Base-by-base conservation (phyloP, 805 yeast genomes). In the Saccharomycopsis sp. region DNA sequence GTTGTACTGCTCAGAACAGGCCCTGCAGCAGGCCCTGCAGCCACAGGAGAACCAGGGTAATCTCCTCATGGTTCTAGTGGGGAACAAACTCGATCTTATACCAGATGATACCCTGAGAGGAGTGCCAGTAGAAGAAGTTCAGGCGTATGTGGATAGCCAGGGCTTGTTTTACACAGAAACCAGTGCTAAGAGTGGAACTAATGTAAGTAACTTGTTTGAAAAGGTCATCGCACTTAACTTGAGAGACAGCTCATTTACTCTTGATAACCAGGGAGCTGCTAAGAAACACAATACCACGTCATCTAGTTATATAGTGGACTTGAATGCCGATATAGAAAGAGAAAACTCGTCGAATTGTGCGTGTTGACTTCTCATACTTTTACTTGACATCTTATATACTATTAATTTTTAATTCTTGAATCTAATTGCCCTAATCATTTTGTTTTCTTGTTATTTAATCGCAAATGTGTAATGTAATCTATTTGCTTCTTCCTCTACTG, bases 51-150 rank as follows among this genome's bases (percentile, higher is more conserved):
- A 44, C 20, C 12, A 44, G 12, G 54, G 50, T 2, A 38, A 84
- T 56, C 82, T 92, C 56, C 84, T 91, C 52, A 88, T 94, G 63
- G 89, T 93, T 38, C 70, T 94, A 8, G 87, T 93, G 2, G 99
- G 98, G 0, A 94, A 90, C 70, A 94, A 94, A 72, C 65, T 73
- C 2, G 99, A 94, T 71, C 70, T 91, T 53, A 69, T 77, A 41
- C 61, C 66, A 1, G 62, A 52, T 2, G 47, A 49, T 9, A 58
- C 63, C 7, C 73, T 75, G 34, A 70, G 91, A 56, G 73, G 78
- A 61, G 75, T 79, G 19, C 67, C 71, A 5, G 62, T 59, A 19
- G 70, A 70, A 34, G 69, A 72, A 62, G 74, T 1, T 66, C 68
- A 57, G 62, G 62, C 53, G 15, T 57, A 85, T 66, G 85, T 85